A percentile compares a stretch with the other conserved stretches of the same genome.
Conservation (phyloP, 2,329 filamentous ascomycete genomes). For the Chrysoporthe austroafricana region DNA sequence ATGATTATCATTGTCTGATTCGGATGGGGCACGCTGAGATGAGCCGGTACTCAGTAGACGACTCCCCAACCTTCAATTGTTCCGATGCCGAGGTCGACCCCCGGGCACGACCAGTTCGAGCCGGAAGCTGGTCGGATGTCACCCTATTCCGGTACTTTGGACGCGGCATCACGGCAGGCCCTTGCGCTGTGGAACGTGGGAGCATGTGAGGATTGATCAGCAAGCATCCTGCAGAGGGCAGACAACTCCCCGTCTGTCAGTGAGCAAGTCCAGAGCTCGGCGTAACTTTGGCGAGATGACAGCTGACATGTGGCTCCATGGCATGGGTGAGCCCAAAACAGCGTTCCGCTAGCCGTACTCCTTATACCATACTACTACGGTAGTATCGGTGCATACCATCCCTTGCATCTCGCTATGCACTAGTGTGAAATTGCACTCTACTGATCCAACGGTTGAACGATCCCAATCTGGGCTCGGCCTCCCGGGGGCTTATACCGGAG, state of each 20-base stretch:
- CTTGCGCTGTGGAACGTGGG: neutral
- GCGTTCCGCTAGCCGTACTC: neutral
- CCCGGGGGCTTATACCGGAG: neutral
- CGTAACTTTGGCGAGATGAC: neutral
- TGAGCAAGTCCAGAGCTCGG: neutral
- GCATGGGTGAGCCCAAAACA: neutral
- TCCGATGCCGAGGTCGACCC: slow-evolving; percentile 6
- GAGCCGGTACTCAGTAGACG: slow-evolving; percentile 1
- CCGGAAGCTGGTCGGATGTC: no score
- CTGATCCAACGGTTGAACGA: slow-evolving; percentile 1
- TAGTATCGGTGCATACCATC: no score
- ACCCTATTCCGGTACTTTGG: neutral
- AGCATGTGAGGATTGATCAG: neutral
- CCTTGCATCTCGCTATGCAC: neutral
- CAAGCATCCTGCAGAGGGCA: neutral
- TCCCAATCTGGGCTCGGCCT: neutral
- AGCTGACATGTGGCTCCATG: neutral
- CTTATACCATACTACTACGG: neutral
- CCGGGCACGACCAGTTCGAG: neutral
- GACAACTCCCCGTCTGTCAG: neutral
- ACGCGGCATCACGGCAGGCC: neutral
- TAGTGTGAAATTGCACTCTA: slow-evolving; percentile 1
- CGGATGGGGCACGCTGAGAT: neutral
- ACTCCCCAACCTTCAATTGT: neutral
- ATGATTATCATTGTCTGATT: neutral